phyloP scores from a whole-genome alignment of 192 early-diverging fungal genomes.

The Piromyces finnis region DNA sequence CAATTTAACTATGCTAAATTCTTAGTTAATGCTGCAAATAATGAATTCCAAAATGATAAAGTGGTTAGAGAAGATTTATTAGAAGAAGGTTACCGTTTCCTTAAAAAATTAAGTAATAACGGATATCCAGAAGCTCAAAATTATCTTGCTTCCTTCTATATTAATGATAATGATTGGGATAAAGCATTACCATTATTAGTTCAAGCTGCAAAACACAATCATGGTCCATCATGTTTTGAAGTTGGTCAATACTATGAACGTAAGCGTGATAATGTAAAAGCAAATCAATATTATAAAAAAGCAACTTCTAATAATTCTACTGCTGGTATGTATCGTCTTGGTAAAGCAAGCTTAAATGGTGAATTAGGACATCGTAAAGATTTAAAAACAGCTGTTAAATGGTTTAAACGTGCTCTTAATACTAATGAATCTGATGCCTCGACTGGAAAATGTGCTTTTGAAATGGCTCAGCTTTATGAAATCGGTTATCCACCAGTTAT shows the following conservation, averaged over 20 bases:
- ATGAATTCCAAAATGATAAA: background rate
- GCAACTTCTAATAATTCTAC: background rate
- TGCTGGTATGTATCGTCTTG: constrained; percentile 3
- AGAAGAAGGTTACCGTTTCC: constrained; percentile 3
- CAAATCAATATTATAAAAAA: background rate
- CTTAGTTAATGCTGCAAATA: background rate
- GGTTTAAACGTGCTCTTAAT: constrained; percentile 1
- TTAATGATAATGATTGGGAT: constrained; percentile 2
- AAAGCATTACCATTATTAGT: constrained; percentile 2
- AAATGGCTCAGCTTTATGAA: background rate
- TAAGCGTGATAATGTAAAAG: background rate
- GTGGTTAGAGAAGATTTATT: background rate
- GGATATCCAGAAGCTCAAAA: constrained; percentile 2
- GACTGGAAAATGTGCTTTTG: background rate
- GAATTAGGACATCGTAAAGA: background rate
- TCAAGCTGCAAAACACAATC: background rate
- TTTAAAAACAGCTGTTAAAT: constrained; percentile 2
- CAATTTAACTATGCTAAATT: background rate
- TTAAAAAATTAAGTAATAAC: constrained; percentile 2
- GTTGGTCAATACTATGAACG: background rate
- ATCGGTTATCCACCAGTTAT: background rate
- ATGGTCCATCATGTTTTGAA: background rate
- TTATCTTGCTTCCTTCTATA: constrained; percentile 1
- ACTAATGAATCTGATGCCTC: background rate
- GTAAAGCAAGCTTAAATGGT: background rate